A percentile compares a stretch with the other conserved stretches of the same genome.
phyloP scores from a whole-genome alignment of 2,329 filamentous ascomycete genomes.

The Colletotrichum camelliae region DNA sequence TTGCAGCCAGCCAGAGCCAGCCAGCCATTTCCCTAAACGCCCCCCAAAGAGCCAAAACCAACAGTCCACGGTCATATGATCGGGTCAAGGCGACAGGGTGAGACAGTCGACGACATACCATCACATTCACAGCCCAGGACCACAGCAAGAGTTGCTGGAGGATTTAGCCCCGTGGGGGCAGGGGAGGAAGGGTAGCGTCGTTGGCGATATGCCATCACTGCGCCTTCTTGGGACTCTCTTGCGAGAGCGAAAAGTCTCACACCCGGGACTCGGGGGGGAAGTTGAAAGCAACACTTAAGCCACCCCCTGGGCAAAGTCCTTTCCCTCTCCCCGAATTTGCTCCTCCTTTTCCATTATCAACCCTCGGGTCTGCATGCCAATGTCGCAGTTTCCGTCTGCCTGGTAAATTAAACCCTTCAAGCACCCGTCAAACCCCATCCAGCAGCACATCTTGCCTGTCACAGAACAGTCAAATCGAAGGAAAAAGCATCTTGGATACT shows the following conservation, averaged over 20 bases:
- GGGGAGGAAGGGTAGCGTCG: not conserved
- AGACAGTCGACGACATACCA: conserved; percentile 5
- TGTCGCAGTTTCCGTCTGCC: not conserved
- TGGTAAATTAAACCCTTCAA: not conserved
- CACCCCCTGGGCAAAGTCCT: not conserved
- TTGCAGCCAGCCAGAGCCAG: not conserved
- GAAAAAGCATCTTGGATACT: not conserved
- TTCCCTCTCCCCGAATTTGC: not conserved
- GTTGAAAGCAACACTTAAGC: not conserved
- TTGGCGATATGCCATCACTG: not conserved
- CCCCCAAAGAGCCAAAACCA: not conserved
- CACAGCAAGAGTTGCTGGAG: not conserved
- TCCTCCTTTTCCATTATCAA: not conserved
- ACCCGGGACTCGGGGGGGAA: not conserved
- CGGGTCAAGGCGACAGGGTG: not conserved
- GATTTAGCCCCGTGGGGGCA: not conserved
- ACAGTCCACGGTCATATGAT: conserved; percentile 6
- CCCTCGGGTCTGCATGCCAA: not conserved
- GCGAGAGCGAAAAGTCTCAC: not conserved
- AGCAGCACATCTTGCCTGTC: not conserved
- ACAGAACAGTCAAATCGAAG: not conserved
- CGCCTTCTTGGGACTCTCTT: not conserved
- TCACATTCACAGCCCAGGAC: not conserved
- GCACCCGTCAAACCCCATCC: not conserved
- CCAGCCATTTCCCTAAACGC: not conserved